These are phyloP conservation scores for Paramecium tetraurelia DNA, from an alignment of 73 alveolate genomes.

Conservation along the genomic window DNA sequence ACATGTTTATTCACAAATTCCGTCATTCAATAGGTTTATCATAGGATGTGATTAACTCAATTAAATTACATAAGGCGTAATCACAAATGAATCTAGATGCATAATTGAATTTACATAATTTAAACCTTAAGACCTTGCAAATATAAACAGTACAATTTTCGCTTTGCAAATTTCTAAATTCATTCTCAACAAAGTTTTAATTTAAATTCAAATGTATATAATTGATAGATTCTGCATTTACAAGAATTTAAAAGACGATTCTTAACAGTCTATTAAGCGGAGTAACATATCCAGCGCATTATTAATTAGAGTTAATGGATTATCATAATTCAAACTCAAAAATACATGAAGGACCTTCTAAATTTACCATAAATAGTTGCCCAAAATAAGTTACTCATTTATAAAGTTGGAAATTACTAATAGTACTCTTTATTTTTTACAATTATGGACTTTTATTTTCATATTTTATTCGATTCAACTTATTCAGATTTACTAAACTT, in stretches of 20 bases:
- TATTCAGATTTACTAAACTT: too few species aligned
- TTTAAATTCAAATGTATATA: slow-evolving; percentile 67
- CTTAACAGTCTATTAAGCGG: slow-evolving; percentile 55
- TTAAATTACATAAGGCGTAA: slow-evolving; percentile 34
- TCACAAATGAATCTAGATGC: slow-evolving; percentile 10
- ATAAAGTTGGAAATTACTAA: neutral
- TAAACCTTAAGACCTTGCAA: slow-evolving; percentile 70
- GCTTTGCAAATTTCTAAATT: slow-evolving; percentile 61
- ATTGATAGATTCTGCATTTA: slow-evolving; percentile 70
- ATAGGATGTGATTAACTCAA: slow-evolving; percentile 33
- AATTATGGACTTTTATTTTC: too few species aligned
- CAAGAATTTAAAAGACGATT: slow-evolving; percentile 71
- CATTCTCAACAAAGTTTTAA: slow-evolving; percentile 69
- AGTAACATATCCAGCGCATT: slow-evolving; percentile 66
- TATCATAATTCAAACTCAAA: neutral
- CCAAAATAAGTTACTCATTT: neutral
- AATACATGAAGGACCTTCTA: neutral
- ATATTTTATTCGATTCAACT: too few species aligned
- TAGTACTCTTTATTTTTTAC: neutral
- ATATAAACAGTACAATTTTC: slow-evolving; percentile 61
- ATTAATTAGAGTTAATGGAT: neutral
- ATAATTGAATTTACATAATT: slow-evolving; percentile 66
- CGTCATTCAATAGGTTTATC: slow-evolving; percentile 7
- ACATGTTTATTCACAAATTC: neutral
- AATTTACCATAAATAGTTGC: too few species aligned